phyloP scores from a whole-genome alignment of 768 basidiomycete genomes.

The Mycena olivaceomarginata region DNA sequence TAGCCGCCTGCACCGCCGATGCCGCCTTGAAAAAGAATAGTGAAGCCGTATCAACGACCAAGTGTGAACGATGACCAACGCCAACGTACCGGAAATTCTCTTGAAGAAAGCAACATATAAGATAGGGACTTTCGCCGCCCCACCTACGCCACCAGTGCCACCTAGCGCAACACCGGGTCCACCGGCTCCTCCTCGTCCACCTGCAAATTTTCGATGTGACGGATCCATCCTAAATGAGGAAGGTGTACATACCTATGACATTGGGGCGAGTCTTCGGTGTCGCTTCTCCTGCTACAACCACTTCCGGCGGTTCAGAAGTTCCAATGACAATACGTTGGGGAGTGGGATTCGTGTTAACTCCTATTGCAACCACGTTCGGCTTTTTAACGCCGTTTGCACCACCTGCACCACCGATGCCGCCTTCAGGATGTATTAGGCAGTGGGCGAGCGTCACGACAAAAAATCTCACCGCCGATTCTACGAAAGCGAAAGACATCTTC shows the following conservation, averaged over 20 bases:
- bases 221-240: background rate
- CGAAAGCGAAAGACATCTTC: too few relatives aligned
- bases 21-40: background rate
- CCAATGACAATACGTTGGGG: too few relatives aligned
- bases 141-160: background rate
- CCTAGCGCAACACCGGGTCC: background rate
- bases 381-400: background rate
- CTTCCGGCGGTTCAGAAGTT: background rate
- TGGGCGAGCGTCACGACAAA: background rate
- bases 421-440: background rate
- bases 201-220: background rate
- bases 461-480: too few relatives aligned
- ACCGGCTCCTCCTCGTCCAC: background rate
- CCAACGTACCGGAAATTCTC: background rate
- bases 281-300: background rate
- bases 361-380: too few relatives aligned
- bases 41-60: background rate
- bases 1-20: background rate
- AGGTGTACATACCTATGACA: background rate
- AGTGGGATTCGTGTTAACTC: too few relatives aligned
- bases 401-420: background rate
- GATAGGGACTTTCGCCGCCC: background rate
- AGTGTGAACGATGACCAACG: background rate
- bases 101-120: background rate
- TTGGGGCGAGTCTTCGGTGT: background rate